Evolutionary conservation across 305 asterid species (phyloP).

Genomic region (Fraxinus albicans): DNA sequence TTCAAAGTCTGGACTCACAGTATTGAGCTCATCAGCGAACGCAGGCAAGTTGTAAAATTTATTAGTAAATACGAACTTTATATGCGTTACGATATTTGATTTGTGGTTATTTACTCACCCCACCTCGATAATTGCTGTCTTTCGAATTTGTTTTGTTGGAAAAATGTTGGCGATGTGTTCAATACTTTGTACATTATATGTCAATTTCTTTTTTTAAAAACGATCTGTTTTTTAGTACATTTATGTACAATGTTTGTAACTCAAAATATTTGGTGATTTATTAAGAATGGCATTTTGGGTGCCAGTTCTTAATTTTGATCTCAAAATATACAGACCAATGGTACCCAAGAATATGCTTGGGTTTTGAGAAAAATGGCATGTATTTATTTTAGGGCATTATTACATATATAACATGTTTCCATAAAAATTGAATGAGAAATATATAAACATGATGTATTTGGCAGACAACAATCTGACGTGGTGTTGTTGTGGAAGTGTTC

Average conservation of each 20-base stretch:
- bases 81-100: neutral
- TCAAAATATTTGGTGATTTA: neutral
- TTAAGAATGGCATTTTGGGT: neutral
- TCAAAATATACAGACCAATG: neutral
- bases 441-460: neutral
- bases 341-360: neutral
- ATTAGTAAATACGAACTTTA: neutral
- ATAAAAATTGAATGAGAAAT: neutral
- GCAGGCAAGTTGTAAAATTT: conserved; percentile 45
- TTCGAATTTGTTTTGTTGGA: conserved; percentile 6
- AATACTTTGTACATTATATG: neutral
- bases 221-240: neutral
- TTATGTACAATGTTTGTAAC: neutral
- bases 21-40: conserved; percentile 54
- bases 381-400: neutral
- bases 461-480: neutral
- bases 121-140: neutral
- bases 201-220: neutral
- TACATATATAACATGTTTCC: neutral
- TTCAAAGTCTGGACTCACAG: conserved; percentile 83
- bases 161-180: neutral
- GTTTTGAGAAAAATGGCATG: neutral
- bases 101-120: neutral
- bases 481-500: neutral
- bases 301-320: neutral